Base-by-base conservation (phyloP, 352 stramenopile genomes). In the Globisporangium cystogenes region DNA sequence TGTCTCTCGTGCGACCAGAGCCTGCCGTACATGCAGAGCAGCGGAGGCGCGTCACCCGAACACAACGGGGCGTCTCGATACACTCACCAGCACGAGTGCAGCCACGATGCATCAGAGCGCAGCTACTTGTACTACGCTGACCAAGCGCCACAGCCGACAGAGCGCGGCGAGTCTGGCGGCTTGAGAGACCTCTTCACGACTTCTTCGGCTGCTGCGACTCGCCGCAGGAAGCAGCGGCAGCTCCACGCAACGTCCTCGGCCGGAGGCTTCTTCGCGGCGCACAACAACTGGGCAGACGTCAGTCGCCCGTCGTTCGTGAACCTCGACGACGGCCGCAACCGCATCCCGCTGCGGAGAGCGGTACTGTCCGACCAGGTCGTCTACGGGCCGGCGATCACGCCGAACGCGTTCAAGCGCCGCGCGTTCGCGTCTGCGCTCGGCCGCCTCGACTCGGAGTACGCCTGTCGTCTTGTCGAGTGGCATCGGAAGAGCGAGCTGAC, bases 1-100 rank as follows among this genome's bases (percentile, higher is more conserved):
- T 88, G 77, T 48, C 50, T 88, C 29, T 83, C 74, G 10, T 86
- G 77, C 33, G 74, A 88, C 45, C 74, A 86, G 48, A 64, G 62
- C 23, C 60, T 86, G 15, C 73, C 64, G 15, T 62, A 64, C 18
- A 29, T 59, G 21, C 51, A 60, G 21, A 56, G 20, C 14, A 46
- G 46, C 24, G 51, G 51, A 16, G 51, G 47, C 1, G 31, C 23
- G 0, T 61, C 51, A 27, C 53, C 49, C 4, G 54, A 63, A 27
- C 54, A 51, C 27, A 23, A 54, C 16, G 36, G 40, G 16, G 29
- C 33, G 10, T 37, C 35, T 11, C 42, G 40, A n/a, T 26, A 54
- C 46, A 31, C 43, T 2, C 39, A 60, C 7, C 50, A 57, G 20
- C n/a, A 62, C 20, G 53, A 6, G 1, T 43, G 56, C 15, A 16